Evolutionary conservation across 768 basidiomycete species (phyloP).

Genomic region (Nevesoporus exiguus): DNA sequence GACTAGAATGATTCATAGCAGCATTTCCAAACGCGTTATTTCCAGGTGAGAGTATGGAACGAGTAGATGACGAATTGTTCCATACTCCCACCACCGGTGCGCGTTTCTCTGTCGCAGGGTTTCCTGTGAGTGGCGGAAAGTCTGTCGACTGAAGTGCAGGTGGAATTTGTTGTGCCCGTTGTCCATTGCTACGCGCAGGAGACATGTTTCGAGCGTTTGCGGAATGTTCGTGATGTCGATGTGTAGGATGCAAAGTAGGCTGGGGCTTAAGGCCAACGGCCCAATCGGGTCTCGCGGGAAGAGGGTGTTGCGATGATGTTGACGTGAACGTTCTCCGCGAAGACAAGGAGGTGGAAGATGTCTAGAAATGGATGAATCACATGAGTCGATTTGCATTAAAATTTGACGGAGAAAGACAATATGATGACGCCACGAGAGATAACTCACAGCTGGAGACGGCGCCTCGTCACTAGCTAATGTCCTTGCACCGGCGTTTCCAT

Average conservation of each 20-base stretch:
- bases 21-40: conserved; percentile 34
- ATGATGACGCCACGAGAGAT: conserved; percentile 1
- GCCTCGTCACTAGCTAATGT: conserved; percentile 71
- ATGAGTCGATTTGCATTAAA: conserved; percentile 8
- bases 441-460: conserved; percentile 71
- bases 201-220: conserved; percentile 38
- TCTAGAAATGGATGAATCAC: conserved; percentile 39
- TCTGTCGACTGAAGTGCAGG: conserved; percentile 56
- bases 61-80: conserved; percentile 53
- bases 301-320: conserved; percentile 69
- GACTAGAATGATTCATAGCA: conserved; percentile 38
- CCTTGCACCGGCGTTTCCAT: conserved; percentile 51
- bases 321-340: conserved; percentile 77
- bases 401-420: neutral
- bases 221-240: conserved; percentile 53
- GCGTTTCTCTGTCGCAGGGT: conserved; percentile 47
- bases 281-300: conserved; percentile 86
- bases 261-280: conserved; percentile 81
- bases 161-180: conserved; percentile 33
- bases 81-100: conserved; percentile 65
- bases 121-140: conserved; percentile 63
- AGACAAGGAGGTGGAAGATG: conserved; percentile 77
- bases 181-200: conserved; percentile 36
- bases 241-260: conserved; percentile 55
- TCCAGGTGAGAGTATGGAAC: conserved; percentile 48